phyloP scores from a whole-genome alignment of 2,329 filamentous ascomycete genomes.

The Arthrobotrys conoides region DNA sequence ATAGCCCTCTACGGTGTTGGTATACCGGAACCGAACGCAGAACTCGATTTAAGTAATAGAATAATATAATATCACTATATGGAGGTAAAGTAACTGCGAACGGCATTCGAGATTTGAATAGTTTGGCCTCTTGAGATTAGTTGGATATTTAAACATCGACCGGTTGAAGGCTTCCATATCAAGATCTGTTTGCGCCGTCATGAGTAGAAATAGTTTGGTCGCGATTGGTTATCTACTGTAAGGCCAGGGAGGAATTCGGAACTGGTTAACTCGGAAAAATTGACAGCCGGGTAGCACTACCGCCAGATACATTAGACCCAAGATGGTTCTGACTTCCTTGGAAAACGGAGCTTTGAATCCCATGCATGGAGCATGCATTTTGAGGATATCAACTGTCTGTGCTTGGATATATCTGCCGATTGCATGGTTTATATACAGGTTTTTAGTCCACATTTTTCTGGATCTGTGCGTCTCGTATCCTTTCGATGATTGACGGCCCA shows the following conservation, averaged over 20 bases:
- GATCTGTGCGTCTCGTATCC: neutral
- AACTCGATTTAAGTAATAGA: neutral
- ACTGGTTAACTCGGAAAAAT: neutral
- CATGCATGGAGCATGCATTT: neutral
- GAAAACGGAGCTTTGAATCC: neutral
- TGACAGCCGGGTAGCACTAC: neutral
- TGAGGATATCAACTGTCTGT: neutral
- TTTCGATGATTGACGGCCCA: neutral
- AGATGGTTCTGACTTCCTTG: neutral
- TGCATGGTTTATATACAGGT: neutral
- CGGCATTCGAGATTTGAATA: neutral
- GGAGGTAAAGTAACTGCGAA: neutral
- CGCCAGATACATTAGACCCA: neutral
- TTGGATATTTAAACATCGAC: neutral
- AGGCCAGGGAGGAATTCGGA: too few relatives aligned
- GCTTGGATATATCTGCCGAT: neutral
- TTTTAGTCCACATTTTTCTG: neutral
- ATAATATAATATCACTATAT: neutral
- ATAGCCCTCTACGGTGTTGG: neutral
- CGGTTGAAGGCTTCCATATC: neutral
- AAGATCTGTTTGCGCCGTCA: neutral
- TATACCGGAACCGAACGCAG: neutral
- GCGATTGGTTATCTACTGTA: neutral
- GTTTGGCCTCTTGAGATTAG: neutral
- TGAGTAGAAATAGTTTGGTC: neutral